Conservation (phyloP, 2,329 filamentous ascomycete genomes). For the Fusarium nanum region DNA sequence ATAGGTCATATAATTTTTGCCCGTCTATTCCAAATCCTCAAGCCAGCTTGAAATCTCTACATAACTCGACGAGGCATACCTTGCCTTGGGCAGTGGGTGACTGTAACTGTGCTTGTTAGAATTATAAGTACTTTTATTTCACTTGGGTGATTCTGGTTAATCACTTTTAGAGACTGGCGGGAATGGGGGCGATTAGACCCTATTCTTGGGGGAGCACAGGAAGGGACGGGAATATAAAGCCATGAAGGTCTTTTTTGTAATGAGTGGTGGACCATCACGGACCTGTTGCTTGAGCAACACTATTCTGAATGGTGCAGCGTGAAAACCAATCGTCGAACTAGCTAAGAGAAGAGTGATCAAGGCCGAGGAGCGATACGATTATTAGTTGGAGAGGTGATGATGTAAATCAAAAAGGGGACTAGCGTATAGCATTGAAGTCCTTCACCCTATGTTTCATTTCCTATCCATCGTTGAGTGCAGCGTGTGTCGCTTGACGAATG, state of each 20-base stretch:
- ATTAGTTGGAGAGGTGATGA: neutral
- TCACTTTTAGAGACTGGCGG: neutral
- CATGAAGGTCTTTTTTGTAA: neutral
- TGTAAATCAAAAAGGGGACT: too few relatives aligned
- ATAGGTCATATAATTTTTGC: too few relatives aligned
- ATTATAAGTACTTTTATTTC: too few relatives aligned
- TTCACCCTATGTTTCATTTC: neutral
- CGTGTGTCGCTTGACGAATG: slow-evolving; percentile 12
- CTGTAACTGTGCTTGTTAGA: too few relatives aligned
- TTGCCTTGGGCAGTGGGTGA: too few relatives aligned
- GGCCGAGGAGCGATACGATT: neutral
- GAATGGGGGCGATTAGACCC: neutral
- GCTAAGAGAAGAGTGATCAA: neutral
- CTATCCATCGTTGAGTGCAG: neutral
- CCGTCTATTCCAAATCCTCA: too few relatives aligned
- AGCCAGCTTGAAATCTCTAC: too few relatives aligned
- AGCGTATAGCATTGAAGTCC: too few relatives aligned
- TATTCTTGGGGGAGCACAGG: neutral
- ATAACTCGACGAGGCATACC: too few relatives aligned
- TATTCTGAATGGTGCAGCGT: neutral
- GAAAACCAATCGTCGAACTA: neutral
- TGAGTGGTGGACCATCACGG: neutral
- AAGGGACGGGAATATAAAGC: neutral
- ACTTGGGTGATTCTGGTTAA: neutral
- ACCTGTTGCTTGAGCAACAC: neutral